Evolutionary conservation across 2,329 filamentous ascomycete genomes (phyloP), one percentile per base, ranked within the genome.

Genomic region (Pseudocercospora musae): DNA sequence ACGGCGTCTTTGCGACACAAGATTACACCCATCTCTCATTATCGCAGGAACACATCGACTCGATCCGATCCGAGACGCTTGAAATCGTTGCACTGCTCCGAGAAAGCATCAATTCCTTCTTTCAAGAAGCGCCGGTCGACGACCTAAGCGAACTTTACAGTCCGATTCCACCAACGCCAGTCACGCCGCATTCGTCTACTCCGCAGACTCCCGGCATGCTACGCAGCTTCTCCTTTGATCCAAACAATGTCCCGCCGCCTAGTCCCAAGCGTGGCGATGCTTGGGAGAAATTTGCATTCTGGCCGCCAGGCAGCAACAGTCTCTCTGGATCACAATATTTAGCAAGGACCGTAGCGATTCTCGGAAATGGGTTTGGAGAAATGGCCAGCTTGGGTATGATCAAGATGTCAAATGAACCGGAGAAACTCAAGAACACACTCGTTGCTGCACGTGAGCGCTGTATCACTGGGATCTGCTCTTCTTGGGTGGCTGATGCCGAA

Each of bases 251-350:
- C 2, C 93, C 92, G 1, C 87, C 88, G 1, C 87, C 89, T 1
- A 91, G 90, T 0, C 91, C 92, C 0, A 90, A 77, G 4, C 75
- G 84, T 69, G 85, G 85, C 49, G 94, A 93, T 5, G 80, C 88
- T 0, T 98, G 92, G 92, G 95, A 98, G 89, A 94, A 78, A 87
- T 95, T 78, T 75, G 94, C 93, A 0, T 99, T 98, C 76, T 98
- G 94, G 93, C 93, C 94, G 3, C 95, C 94, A 0, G 89, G 90
- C 78, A 90, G 92, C 1, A 98, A 97, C 73, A 93, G 93, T 0
- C 80, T 98, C 23, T 96, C 92, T 62, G 94, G 91, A n/a, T 91
- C 94, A 1, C 87, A 96, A 74, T 97, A 96, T 72, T 83, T 99
- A 4, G 87, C 90, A 56, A 92, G 90, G 74, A 89, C 95, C 74